Evolutionary conservation across 169 alveolate genomes (phyloP).

Genomic region (Condylostoma magnum): DNA sequence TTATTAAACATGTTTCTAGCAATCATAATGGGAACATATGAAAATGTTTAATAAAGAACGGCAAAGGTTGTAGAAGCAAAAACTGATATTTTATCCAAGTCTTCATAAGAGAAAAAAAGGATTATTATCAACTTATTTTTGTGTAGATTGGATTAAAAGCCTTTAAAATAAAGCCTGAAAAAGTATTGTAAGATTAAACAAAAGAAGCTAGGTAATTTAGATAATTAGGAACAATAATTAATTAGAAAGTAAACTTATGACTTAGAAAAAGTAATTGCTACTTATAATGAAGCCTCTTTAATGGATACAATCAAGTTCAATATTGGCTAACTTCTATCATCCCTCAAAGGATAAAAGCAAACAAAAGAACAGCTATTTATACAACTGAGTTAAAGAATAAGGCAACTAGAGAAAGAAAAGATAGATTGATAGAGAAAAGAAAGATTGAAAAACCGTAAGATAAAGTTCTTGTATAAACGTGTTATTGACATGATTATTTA

Average conservation of each 20-base stretch:
- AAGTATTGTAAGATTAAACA: conserved; percentile 9
- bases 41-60: conserved; percentile 7
- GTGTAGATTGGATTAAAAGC: conserved; percentile 26
- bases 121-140: conserved; percentile 29
- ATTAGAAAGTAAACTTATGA: background rate
- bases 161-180: conserved; percentile 16
- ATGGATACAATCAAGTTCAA: background rate
- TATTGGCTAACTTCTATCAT: conserved; percentile 9
- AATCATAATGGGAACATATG: conserved; percentile 29
- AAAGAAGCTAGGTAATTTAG: background rate
- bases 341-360: too few relatives aligned
- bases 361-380: conserved; percentile 12
- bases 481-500: conserved; percentile 14
- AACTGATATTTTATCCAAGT: conserved; percentile 29
- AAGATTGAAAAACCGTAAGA: conserved; percentile 14
- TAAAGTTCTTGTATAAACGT: conserved; percentile 17
- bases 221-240: background rate
- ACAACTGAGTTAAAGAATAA: background rate
- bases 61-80: conserved; percentile 31
- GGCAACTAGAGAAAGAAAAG: conserved; percentile 27
- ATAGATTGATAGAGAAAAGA: background rate
- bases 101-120: background rate
- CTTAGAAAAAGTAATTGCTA: background rate
- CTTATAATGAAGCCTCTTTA: background rate
- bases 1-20: conserved; percentile 30